A percentile compares a stretch with the other conserved stretches of the same genome.
Evolutionary conservation across 306 rosid genomes (phyloP).

Genomic region (Lathyrus aphaca): DNA sequence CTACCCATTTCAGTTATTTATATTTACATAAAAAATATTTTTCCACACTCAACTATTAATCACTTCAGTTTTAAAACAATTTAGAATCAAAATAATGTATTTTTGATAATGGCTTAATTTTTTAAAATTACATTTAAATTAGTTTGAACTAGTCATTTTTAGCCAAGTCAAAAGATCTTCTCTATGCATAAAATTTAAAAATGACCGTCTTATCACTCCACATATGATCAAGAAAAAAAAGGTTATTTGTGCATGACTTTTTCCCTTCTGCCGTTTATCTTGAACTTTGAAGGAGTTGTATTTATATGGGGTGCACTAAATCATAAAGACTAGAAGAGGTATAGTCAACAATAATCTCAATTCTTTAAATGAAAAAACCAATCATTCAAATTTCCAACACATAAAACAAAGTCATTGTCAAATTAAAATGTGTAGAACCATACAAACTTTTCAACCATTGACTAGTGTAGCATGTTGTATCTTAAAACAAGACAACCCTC

Average conservation of each 20-base stretch:
- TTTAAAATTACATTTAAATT: not conserved
- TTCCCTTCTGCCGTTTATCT: slow-evolving; percentile 27
- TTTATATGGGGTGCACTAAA: slow-evolving; percentile 19
- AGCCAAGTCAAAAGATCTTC: not conserved
- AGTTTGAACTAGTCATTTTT: slow-evolving; percentile 5
- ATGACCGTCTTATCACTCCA: not conserved
- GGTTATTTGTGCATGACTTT: slow-evolving; percentile 11
- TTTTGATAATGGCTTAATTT: not conserved
- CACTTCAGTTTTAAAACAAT: not conserved
- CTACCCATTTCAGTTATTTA: not conserved
- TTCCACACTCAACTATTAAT: not conserved
- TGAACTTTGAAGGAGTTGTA: slow-evolving; percentile 32
- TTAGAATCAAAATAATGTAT: not conserved
- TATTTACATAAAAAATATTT: not conserved
- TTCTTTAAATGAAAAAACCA: not conserved
- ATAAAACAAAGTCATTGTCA: slow-evolving; percentile 33
- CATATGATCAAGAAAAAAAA: not conserved
- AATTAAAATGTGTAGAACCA: slow-evolving; percentile 19
- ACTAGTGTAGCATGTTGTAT: slow-evolving; percentile 11
- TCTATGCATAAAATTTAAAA: not conserved
- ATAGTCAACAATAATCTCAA: slow-evolving; percentile 8
- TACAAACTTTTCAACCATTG: slow-evolving; percentile 26
- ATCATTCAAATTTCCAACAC: not conserved
- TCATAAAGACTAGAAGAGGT: slow-evolving; percentile 14
- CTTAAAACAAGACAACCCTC: slow-evolving; percentile 14